These are phyloP conservation scores for Pythium myriotylum DNA, from an alignment of 352 stramenopile genomes.

Conservation along the genomic window DNA sequence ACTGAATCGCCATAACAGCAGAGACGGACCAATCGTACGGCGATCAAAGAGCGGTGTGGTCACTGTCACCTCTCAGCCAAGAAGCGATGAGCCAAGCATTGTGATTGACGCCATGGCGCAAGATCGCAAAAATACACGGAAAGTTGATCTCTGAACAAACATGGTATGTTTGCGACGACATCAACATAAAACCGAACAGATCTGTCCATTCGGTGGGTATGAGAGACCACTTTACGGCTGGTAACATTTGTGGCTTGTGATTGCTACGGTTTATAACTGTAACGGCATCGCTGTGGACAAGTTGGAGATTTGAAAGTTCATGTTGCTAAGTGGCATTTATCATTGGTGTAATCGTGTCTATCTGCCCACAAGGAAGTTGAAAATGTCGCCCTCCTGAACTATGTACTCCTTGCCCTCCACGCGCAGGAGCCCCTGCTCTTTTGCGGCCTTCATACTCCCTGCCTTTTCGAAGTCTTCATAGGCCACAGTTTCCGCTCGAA, in stretches of 20 bases:
- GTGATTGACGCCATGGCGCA: constrained; percentile 22
- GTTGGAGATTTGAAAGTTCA: too few relatives aligned
- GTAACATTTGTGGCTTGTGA: too few relatives aligned
- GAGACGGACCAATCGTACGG: constrained; percentile 51
- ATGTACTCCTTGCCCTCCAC: constrained; percentile 99
- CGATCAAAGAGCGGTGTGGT: constrained; percentile 57
- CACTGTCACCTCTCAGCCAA: constrained; percentile 38
- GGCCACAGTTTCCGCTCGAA: constrained; percentile 93
- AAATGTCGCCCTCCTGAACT: constrained; percentile 97
- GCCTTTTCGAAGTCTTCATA: constrained; percentile 95
- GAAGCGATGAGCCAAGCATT: constrained; percentile 6
- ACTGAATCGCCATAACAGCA: constrained; percentile 63
- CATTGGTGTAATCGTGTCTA: constrained; percentile 36
- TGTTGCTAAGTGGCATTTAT: too few relatives aligned
- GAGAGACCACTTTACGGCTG: too few relatives aligned
- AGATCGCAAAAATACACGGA: constrained; percentile 6
- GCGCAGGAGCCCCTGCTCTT: constrained; percentile 92
- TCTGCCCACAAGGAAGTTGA: constrained; percentile 94
- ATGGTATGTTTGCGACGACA: not conserved
- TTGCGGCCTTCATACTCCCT: constrained; percentile 93
- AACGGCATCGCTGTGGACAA: too few relatives aligned
- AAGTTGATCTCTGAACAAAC: not conserved
- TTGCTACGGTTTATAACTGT: too few relatives aligned
- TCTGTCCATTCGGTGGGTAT: too few relatives aligned
- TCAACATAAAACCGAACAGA: too few relatives aligned